These are phyloP conservation scores for Fragilariopsis cylindrus DNA, from an alignment of 108 stramenopile species.

Conservation along the genomic window DNA sequence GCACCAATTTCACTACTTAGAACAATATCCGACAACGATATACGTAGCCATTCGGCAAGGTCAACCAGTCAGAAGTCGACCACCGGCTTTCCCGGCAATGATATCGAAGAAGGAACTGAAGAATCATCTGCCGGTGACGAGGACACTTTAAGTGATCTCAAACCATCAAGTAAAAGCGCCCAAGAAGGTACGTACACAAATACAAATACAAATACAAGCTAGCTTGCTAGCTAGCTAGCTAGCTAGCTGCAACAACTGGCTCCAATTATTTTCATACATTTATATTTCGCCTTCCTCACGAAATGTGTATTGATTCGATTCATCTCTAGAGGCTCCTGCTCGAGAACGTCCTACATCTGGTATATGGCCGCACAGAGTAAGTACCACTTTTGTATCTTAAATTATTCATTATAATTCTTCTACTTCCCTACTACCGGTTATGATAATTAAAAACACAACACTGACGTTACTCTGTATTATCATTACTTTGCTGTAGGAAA, in stretches of 20 bases:
- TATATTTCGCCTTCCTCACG: too few species aligned
- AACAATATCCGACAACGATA: slow-evolving; percentile 9
- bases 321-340: slow-evolving; percentile 65
- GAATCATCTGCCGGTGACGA: neutral
- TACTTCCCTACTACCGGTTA: neutral
- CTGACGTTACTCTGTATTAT: neutral
- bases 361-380: slow-evolving; percentile 45
- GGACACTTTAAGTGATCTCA: neutral
- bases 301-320: neutral
- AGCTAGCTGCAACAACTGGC: too few species aligned
- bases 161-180: too few species aligned
- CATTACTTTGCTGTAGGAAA: slow-evolving; percentile 36
- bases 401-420: neutral
- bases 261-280: neutral
- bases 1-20: slow-evolving; percentile 53
- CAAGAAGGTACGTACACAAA: too few species aligned
- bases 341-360: slow-evolving; percentile 71
- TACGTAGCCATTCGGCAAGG: neutral
- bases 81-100: slow-evolving; percentile 18
- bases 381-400: neutral
- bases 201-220: too few species aligned
- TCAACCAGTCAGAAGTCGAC: slow-evolving; percentile 29
- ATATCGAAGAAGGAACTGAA: slow-evolving; percentile 6
- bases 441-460: neutral
- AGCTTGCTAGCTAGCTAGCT: too few species aligned